A percentile compares a stretch with the other conserved stretches of the same genome.
These are phyloP conservation scores for Aspergillus transmontanensis DNA, from an alignment of 2,329 filamentous ascomycete species.

Conservation along the genomic window DNA sequence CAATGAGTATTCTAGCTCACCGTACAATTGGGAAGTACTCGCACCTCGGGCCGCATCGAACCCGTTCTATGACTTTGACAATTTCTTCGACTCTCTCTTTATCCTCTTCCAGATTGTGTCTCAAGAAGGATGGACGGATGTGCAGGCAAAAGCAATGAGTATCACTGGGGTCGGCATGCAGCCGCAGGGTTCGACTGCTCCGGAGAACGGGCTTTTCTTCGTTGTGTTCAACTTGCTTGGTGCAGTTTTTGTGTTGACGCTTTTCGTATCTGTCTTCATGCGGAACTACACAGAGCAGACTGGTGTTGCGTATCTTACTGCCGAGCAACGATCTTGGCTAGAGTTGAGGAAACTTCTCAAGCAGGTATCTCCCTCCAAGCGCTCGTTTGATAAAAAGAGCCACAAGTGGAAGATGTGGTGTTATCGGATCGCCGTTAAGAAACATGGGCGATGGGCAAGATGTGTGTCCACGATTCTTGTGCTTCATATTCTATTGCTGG, in stretches of 20 bases:
- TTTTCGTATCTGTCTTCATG: constrained; percentile 99
- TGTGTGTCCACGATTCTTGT: constrained; percentile 78
- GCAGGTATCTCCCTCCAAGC: constrained; percentile 93
- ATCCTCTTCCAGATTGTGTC: constrained; percentile 98
- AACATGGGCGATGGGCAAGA: constrained; percentile 88
- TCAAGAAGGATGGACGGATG: constrained; percentile 95
- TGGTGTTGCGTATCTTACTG: constrained; percentile 91
- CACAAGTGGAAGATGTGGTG: constrained; percentile 89
- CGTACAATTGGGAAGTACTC: constrained; percentile 82
- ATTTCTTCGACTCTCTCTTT: constrained; percentile 90
- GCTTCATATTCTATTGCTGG: constrained; percentile 78
- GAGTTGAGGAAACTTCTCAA: constrained; percentile 88
- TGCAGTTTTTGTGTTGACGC: constrained; percentile 91
- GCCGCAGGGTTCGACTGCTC: constrained; percentile 67
- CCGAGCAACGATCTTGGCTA: constrained; percentile 95
- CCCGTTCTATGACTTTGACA: constrained; percentile 87
- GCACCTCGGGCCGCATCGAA: constrained; percentile 81
- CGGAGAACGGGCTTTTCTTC: constrained; percentile 92
- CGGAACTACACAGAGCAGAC: constrained; percentile 99
- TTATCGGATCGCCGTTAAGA: constrained; percentile 90
- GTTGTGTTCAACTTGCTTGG: constrained; percentile 94
- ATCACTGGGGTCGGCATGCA: constrained; percentile 78
- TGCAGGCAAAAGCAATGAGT: constrained; percentile 80
- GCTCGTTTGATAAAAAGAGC: constrained; percentile 76
- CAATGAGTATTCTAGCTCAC: constrained; percentile 75